Evolutionary conservation across 805 yeast genomes (phyloP).

Genomic region (Cyberlindnera sargentensis): DNA sequence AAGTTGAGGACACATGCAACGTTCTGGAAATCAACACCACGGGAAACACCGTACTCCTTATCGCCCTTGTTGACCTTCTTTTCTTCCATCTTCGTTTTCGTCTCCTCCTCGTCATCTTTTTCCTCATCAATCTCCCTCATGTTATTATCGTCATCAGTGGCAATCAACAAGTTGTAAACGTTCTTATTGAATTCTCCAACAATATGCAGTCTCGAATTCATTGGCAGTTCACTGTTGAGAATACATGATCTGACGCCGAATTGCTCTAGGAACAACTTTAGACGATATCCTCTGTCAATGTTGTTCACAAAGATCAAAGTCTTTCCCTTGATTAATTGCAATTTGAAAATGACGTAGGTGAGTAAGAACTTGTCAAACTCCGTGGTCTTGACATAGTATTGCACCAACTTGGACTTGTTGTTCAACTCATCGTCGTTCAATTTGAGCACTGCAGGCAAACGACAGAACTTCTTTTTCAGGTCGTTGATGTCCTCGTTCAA

Average conservation of each 20-base stretch:
- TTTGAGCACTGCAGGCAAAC: constrained; percentile 72
- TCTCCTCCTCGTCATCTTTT: constrained; percentile 15
- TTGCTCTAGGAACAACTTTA: constrained; percentile 86
- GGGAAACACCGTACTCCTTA: constrained; percentile 85
- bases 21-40: constrained; percentile 95
- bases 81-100: constrained; percentile 3
- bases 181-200: constrained; percentile 93
- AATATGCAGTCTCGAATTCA: constrained; percentile 88
- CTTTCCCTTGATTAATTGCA: constrained; percentile 84
- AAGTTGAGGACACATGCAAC: constrained; percentile 96
- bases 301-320: constrained; percentile 86
- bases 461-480: constrained; percentile 72
- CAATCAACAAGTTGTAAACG: constrained; percentile 79
- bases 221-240: constrained; percentile 85
- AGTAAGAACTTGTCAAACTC: constrained; percentile 90
- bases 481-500: constrained; percentile 77
- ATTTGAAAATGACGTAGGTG: constrained; percentile 86
- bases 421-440: constrained; percentile 62
- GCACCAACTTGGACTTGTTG: constrained; percentile 55
- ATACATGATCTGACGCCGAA: constrained; percentile 89
- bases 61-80: constrained; percentile 38
- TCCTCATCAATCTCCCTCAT: constrained; percentile 45
- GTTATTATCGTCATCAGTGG: constrained; percentile 83
- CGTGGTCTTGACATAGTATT: constrained; percentile 77
- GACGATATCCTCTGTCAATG: constrained; percentile 90